Conservation (phyloP, 23 red algal species). For the Gracilaria domingensis region DNA sequence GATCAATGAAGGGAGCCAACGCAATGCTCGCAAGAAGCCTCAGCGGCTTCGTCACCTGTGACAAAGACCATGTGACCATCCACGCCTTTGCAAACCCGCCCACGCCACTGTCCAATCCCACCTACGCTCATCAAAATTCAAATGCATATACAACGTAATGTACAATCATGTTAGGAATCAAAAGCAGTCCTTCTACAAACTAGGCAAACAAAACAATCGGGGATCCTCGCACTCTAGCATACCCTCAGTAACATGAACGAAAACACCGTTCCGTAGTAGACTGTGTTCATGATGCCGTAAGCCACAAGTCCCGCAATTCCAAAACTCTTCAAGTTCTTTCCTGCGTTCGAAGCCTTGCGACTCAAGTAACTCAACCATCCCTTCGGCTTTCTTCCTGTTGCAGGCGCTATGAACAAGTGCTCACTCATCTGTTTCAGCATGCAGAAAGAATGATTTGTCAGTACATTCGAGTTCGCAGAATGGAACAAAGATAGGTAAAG, state of each 20-base stretch:
- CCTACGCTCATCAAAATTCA: slow-evolving; percentile 38
- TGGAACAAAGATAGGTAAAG: not conserved
- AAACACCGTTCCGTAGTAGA: slow-evolving; percentile 81
- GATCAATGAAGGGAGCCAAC: slow-evolving; percentile 70
- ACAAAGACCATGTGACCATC: slow-evolving; percentile 84
- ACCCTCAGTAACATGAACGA: slow-evolving; percentile 64
- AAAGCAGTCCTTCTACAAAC: not conserved
- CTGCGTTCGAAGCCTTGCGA: slow-evolving; percentile 4
- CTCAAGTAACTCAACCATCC: slow-evolving; percentile 27
- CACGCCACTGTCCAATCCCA: slow-evolving; percentile 48
- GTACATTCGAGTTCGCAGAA: not conserved
- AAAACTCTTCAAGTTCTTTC: slow-evolving; percentile 52
- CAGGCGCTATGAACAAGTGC: slow-evolving; percentile 69
- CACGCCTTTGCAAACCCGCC: slow-evolving; percentile 76
- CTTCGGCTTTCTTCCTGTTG: slow-evolving; percentile 21
- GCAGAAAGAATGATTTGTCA: not conserved
- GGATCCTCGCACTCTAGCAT: slow-evolving; percentile 30
- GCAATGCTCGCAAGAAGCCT: slow-evolving; percentile 63
- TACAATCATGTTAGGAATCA: slow-evolving; percentile 24
- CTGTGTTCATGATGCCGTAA: slow-evolving; percentile 83
- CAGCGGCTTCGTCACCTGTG: slow-evolving; percentile 89
- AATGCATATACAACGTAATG: slow-evolving; percentile 26
- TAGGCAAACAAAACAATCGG: not conserved
- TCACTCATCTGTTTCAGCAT: slow-evolving; percentile 31
- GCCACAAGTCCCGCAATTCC: slow-evolving; percentile 82